phyloP scores from a whole-genome alignment of 2,329 filamentous ascomycete genomes.

The Pochonia chlamydosporia region DNA sequence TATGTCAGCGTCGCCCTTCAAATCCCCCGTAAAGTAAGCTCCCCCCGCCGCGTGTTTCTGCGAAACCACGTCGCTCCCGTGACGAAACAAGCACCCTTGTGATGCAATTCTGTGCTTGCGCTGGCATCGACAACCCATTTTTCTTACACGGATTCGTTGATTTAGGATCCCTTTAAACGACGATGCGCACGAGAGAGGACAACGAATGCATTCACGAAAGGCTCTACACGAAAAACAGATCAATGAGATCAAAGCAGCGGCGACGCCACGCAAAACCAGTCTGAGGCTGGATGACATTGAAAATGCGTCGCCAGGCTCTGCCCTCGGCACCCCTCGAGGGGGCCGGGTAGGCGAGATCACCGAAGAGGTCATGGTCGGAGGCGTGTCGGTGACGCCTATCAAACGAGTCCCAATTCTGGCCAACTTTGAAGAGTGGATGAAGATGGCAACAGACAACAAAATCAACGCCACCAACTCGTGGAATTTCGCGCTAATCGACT shows the following conservation, averaged over 20 bases:
- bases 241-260: slow-evolving; percentile 74
- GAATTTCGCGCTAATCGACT: slow-evolving; percentile 99
- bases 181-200: slow-evolving; percentile 86
- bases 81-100: background rate
- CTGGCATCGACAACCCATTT: background rate
- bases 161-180: slow-evolving; percentile 92
- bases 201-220: slow-evolving; percentile 79
- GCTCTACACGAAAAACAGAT: slow-evolving; percentile 85
- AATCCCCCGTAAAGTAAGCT: slow-evolving; percentile 53
- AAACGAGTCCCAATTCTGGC: slow-evolving; percentile 92
- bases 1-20: slow-evolving; percentile 46
- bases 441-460: slow-evolving; percentile 99
- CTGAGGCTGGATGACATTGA: slow-evolving; percentile 54
- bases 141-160: slow-evolving; percentile 9
- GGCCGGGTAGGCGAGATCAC: slow-evolving; percentile 37
- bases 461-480: slow-evolving; percentile 98
- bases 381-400: slow-evolving; percentile 83
- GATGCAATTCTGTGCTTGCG: background rate
- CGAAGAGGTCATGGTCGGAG: slow-evolving; percentile 60
- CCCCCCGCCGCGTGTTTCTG: slow-evolving; percentile 1
- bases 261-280: slow-evolving; percentile 61
- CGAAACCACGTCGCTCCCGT: slow-evolving; percentile 2
- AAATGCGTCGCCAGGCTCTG: slow-evolving; percentile 50
- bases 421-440: slow-evolving; percentile 99
- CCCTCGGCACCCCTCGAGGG: slow-evolving; percentile 45